phyloP scores from a whole-genome alignment of 2,329 filamentous ascomycete species.

The Immersiporthe knoxdaviesiana region DNA sequence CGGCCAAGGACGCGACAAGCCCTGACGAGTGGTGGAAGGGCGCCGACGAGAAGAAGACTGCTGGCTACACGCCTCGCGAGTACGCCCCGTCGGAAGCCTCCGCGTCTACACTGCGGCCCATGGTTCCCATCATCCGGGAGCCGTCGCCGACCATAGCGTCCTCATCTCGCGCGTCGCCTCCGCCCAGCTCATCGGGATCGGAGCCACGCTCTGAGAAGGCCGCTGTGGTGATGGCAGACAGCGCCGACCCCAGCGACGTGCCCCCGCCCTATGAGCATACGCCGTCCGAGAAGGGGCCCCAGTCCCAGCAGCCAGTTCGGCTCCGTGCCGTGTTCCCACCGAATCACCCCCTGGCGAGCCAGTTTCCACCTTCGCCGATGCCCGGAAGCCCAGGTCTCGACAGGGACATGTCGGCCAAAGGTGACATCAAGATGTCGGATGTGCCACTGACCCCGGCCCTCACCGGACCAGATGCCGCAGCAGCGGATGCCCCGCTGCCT shows the following conservation, averaged over 20 bases:
- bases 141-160: constrained; percentile 34
- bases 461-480: constrained; percentile 5
- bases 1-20: constrained; percentile 35
- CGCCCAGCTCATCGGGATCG: constrained; percentile 26
- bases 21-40: constrained; percentile 45
- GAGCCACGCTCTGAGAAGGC: constrained; percentile 44
- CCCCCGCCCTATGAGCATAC: constrained; percentile 59
- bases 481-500: constrained; percentile 42
- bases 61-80: constrained; percentile 18
- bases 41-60: constrained; percentile 34
- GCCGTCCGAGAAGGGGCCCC: constrained; percentile 46
- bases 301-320: constrained; percentile 45
- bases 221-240: constrained; percentile 44
- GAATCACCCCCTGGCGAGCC: constrained; percentile 49
- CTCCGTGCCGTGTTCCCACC: constrained; percentile 65
- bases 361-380: constrained; percentile 61
- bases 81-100: constrained; percentile 29
- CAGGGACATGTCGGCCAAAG: constrained; percentile 64
- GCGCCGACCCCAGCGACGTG: constrained; percentile 42
- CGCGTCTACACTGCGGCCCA: constrained; percentile 30
- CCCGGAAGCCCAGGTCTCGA: constrained; percentile 66
- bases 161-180: constrained; percentile 35
- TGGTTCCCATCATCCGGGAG: constrained; percentile 31
- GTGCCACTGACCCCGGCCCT: constrained; percentile 56
- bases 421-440: constrained; percentile 60